These are phyloP conservation scores for Talaromyces islandicus DNA, from an alignment of 2,329 filamentous ascomycete genomes.

Conservation along the genomic window DNA sequence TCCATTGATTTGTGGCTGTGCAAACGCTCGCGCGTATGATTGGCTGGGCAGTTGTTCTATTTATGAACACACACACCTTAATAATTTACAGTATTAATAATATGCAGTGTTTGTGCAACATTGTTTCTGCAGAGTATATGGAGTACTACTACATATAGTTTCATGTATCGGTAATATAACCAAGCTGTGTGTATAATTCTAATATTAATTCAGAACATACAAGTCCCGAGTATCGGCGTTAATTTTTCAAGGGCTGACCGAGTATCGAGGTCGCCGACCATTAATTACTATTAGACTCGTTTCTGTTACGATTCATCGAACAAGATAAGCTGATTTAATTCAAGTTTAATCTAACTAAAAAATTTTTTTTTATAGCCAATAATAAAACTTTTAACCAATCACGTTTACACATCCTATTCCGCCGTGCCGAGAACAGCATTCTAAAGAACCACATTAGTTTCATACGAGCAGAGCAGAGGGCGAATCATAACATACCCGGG, in stretches of 20 bases:
- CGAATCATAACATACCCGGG: slow-evolving; percentile 55
- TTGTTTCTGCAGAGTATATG: background rate
- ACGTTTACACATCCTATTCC: background rate
- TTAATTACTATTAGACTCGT: too few species aligned
- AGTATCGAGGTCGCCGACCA: too few species aligned
- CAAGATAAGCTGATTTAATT: background rate
- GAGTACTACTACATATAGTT: too few species aligned
- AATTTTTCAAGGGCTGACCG: background rate
- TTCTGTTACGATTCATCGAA: too few species aligned
- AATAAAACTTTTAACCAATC: background rate
- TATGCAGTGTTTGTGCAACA: background rate
- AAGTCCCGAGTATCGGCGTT: background rate
- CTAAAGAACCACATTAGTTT: slow-evolving; percentile 12
- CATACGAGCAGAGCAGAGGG: too few species aligned
- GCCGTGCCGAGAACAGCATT: slow-evolving; percentile 22
- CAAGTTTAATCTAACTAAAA: background rate
- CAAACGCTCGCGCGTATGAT: background rate
- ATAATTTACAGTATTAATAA: background rate
- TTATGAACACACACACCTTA: background rate
- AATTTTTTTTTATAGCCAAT: background rate
- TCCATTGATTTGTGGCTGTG: background rate
- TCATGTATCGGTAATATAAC: background rate
- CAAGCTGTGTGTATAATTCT: too few species aligned
- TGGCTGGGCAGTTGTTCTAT: background rate
- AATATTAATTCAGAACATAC: background rate